Conservation (phyloP, 1,284 basidiomycete species). For the Inonotus hispidus region DNA sequence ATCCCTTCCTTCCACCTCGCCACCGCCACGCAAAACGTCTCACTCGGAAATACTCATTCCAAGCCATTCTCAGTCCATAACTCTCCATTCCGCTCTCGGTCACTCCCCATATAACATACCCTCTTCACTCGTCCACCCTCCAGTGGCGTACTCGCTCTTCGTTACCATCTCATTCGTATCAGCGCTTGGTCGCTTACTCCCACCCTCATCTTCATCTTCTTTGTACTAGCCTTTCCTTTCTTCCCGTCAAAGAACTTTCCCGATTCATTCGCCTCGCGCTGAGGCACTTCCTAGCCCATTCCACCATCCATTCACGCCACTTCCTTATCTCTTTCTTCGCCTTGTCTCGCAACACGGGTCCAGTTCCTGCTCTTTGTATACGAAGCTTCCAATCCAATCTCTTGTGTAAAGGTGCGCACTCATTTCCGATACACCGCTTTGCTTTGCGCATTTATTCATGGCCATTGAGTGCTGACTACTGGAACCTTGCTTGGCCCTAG, state of each 20-base stretch:
- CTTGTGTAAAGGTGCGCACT: neutral
- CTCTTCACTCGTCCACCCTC: neutral
- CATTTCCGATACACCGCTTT: neutral
- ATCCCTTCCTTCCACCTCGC: neutral
- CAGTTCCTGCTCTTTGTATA: neutral
- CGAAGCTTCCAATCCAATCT: neutral
- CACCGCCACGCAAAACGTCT: neutral
- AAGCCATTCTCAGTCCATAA: neutral
- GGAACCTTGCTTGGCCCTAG: neutral
- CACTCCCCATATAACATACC: neutral
- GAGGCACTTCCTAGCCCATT: neutral
- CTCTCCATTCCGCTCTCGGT: neutral
- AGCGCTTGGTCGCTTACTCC: neutral
- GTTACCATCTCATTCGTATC: neutral
- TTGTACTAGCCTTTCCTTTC: neutral
- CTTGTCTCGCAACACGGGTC: neutral
- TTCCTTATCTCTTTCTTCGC: neutral
- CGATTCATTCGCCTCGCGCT: neutral
- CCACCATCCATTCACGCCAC: slow-evolving; percentile 1
- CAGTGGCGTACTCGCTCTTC: neutral
- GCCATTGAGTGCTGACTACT: too few relatives aligned
- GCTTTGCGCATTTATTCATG: neutral
- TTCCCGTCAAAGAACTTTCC: neutral
- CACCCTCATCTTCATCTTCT: too few relatives aligned
- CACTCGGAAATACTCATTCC: neutral